A percentile compares a stretch with the other conserved stretches of the same genome.
Conservation (phyloP, 2,329 filamentous ascomycete genomes). For the Cytospora mali region DNA sequence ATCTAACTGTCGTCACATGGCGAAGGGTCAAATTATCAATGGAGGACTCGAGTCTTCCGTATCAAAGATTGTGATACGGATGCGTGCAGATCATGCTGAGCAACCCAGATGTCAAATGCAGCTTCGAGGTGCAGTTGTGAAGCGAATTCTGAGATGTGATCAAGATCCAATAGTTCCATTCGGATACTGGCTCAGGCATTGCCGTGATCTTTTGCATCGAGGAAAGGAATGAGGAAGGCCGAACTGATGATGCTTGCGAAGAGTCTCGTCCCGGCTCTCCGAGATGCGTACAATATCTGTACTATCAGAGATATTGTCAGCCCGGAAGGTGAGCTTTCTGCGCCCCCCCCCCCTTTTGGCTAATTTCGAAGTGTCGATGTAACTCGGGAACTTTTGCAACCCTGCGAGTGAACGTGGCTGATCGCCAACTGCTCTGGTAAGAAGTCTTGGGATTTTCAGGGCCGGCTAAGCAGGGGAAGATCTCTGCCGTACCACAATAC, state of each 20-base stretch:
- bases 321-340: constrained; percentile 18
- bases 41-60: constrained; percentile 6
- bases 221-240: constrained; percentile 1
- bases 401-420: constrained; percentile 20
- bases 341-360: constrained; percentile 10
- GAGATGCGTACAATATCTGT: constrained; percentile 4
- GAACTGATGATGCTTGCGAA: constrained; percentile 13
- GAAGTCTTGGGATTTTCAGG: constrained; percentile 14
- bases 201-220: constrained; percentile 9
- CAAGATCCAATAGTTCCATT: background rate
- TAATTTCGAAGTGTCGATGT: constrained; percentile 17
- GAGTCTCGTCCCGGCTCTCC: constrained; percentile 19
- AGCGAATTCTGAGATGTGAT: constrained; percentile 12
- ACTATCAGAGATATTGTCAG: constrained; percentile 15
- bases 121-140: constrained; percentile 2
- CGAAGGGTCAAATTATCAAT: constrained; percentile 16
- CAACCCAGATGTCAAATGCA: constrained; percentile 2
- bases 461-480: background rate
- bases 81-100: background rate
- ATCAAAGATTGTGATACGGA: constrained; percentile 12
- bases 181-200: background rate
- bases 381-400: constrained; percentile 26
- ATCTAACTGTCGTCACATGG: constrained; percentile 24
- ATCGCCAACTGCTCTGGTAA: constrained; percentile 16
- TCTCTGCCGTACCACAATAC: background rate